A percentile compares a stretch with the other conserved stretches of the same genome.
These are phyloP conservation scores for Fomitiporia mediterranea DNA, from an alignment of 1,284 basidiomycete genomes.

Conservation along the genomic window DNA sequence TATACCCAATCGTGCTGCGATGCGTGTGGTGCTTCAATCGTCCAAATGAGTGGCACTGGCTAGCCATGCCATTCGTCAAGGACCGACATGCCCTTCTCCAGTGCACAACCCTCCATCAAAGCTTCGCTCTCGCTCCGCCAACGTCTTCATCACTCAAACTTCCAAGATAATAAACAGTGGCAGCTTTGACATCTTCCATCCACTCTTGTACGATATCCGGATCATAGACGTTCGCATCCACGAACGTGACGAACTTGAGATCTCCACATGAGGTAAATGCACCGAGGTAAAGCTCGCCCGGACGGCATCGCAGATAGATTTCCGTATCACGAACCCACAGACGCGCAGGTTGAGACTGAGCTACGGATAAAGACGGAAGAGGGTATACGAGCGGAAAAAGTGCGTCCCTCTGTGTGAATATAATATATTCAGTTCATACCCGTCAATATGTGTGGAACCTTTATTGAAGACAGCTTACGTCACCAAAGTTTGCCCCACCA, in stretches of 20 bases:
- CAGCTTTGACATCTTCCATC: constrained; percentile 24
- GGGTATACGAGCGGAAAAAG: constrained; percentile 31
- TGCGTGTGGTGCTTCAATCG: no score
- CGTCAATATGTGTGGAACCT: no score
- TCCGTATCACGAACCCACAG: constrained; percentile 17
- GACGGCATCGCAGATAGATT: constrained; percentile 37
- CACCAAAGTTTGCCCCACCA: constrained; percentile 44
- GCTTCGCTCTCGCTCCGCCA: no score
- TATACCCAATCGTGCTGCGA: no score
- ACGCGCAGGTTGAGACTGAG: not conserved
- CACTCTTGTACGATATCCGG: constrained; percentile 21
- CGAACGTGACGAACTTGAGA: constrained; percentile 22
- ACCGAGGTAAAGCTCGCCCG: constrained; percentile 45
- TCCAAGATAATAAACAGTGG: constrained; percentile 26
- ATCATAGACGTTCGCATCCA: constrained; percentile 21
- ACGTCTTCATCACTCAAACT: no score
- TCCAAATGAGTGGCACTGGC: no score
- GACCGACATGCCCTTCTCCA: no score
- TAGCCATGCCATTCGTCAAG: no score
- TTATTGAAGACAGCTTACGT: constrained; percentile 35
- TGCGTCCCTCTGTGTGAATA: constrained; percentile 34
- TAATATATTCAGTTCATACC: no score
- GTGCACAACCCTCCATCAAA: no score
- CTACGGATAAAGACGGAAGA: constrained; percentile 8
- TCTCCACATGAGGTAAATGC: constrained; percentile 25